Evolutionary conservation across 768 basidiomycete species (phyloP).

Genomic region (Sistotremastrum niveocremeum): DNA sequence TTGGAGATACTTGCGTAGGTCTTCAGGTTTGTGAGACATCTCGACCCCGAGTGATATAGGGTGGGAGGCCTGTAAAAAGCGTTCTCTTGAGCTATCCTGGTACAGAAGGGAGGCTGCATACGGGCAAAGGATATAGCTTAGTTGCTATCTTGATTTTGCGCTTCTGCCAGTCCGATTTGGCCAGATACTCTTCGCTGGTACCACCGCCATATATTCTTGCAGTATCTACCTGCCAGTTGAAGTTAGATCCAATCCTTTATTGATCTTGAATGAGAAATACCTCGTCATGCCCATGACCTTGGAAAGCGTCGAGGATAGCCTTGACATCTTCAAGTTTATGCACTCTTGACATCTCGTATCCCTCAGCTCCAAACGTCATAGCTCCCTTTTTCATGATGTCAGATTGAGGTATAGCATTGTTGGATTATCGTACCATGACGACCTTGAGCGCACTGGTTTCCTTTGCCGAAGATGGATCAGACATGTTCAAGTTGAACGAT

Average conservation of each 20-base stretch:
- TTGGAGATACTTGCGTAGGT: slow-evolving; percentile 16
- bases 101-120: neutral
- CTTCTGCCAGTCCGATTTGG: slow-evolving; percentile 17
- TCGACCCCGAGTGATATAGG: neutral
- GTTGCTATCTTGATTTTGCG: slow-evolving; percentile 22
- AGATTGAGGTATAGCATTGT: too few species aligned
- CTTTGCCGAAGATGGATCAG: too few species aligned
- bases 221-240: too few species aligned
- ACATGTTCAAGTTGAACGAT: too few species aligned
- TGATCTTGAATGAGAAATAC: slow-evolving; percentile 3
- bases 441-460: too few species aligned
- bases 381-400: slow-evolving; percentile 2
- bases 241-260: too few species aligned
- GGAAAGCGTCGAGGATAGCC: slow-evolving; percentile 20
- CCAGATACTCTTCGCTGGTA: slow-evolving; percentile 16
- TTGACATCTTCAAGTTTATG: slow-evolving; percentile 6
- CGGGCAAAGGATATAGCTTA: slow-evolving; percentile 19
- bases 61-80: neutral
- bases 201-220: slow-evolving; percentile 4
- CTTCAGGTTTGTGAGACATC: slow-evolving; percentile 10
- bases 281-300: slow-evolving; percentile 21
- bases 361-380: slow-evolving; percentile 13
- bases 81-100: neutral
- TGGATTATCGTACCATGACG: too few species aligned
- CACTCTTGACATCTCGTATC: slow-evolving; percentile 13